A percentile compares a stretch with the other conserved stretches of the same genome.
Evolutionary conservation across 495 filamentous ascomycete species (phyloP).

Genomic region (Tuber brumale): DNA sequence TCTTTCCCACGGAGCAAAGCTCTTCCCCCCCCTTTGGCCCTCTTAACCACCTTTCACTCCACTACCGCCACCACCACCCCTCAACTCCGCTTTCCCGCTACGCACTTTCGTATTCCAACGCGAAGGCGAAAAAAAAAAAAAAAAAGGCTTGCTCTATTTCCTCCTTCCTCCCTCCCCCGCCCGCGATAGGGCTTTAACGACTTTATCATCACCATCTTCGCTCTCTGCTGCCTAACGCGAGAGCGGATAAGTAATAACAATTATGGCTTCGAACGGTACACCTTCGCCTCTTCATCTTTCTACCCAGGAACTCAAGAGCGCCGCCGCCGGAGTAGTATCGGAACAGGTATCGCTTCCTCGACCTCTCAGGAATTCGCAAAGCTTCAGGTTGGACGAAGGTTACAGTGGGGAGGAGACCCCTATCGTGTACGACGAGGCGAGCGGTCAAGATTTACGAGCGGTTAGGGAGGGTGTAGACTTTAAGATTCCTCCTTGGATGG

Average conservation of each 20-base stretch:
- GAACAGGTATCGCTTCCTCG: constrained; percentile 12
- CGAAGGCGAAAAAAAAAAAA: background rate
- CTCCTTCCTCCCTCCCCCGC: background rate
- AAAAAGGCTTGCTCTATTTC: background rate
- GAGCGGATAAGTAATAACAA: background rate
- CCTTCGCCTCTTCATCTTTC: constrained; percentile 11
- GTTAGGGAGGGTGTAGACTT: constrained; percentile 29
- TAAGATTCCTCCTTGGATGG: constrained; percentile 40
- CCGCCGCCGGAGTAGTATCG: constrained; percentile 27
- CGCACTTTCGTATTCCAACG: constrained; percentile 3
- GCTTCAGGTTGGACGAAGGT: constrained; percentile 41
- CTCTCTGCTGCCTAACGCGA: background rate
- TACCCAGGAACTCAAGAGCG: constrained; percentile 22
- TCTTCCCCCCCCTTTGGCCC: background rate
- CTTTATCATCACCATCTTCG: background rate
- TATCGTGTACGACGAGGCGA: constrained; percentile 35
- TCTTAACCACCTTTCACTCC: background rate
- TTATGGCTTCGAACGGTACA: constrained; percentile 22
- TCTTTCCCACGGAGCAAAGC: background rate
- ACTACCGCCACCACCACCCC: background rate
- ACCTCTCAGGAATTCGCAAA: constrained; percentile 30
- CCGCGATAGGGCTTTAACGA: background rate
- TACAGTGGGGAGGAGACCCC: constrained; percentile 41
- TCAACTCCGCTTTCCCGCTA: background rate
- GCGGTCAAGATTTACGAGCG: constrained; percentile 33